Evolutionary conservation across 1,139 yeast species (phyloP).

Genomic region (Debaryomycetaceae sp.): DNA sequence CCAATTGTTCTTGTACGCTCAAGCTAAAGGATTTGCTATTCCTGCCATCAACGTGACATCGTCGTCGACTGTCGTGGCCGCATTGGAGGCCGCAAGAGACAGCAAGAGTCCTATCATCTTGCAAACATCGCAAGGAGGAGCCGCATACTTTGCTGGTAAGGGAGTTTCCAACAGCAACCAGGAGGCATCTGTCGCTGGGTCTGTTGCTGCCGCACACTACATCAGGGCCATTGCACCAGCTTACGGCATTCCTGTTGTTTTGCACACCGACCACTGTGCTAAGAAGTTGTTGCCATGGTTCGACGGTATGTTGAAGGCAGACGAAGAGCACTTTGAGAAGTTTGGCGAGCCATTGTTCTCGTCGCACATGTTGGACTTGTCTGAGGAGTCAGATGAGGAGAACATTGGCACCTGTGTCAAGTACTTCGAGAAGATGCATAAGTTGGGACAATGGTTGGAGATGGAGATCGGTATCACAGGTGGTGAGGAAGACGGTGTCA

Average conservation of each 20-base stretch:
- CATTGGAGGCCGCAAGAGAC: slow-evolving; percentile 98
- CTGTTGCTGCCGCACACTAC: slow-evolving; percentile 98
- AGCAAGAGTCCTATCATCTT: slow-evolving; percentile 90
- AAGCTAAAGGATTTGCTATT: slow-evolving; percentile 89
- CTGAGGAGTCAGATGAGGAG: slow-evolving; percentile 95
- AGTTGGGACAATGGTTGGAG: slow-evolving; percentile 96
- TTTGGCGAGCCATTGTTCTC: slow-evolving; percentile 97
- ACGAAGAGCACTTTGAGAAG: slow-evolving; percentile 81
- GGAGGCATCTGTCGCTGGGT: slow-evolving; percentile 90
- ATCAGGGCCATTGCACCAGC: slow-evolving; percentile 95
- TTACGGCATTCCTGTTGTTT: slow-evolving; percentile 93
- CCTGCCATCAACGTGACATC: slow-evolving; percentile 99
- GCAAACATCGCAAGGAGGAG: slow-evolving; percentile 99
- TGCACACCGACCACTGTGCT: slow-evolving; percentile 99
- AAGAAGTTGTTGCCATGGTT: slow-evolving; percentile 97
- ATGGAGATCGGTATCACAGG: slow-evolving; percentile 99
- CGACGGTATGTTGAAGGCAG: slow-evolving; percentile 97
- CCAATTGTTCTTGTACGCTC: slow-evolving; percentile 89
- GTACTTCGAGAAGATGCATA: slow-evolving; percentile 93
- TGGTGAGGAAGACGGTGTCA: slow-evolving; percentile 99
- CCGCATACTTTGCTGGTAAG: slow-evolving; percentile 99
- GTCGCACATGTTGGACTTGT: slow-evolving; percentile 97
- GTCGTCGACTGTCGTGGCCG: slow-evolving; percentile 94
- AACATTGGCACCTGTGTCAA: slow-evolving; percentile 92
- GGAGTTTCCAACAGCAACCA: slow-evolving; percentile 94